Evolutionary conservation across 345 rosid genomes (phyloP).

Genomic region (Gossypioides kirkii): DNA sequence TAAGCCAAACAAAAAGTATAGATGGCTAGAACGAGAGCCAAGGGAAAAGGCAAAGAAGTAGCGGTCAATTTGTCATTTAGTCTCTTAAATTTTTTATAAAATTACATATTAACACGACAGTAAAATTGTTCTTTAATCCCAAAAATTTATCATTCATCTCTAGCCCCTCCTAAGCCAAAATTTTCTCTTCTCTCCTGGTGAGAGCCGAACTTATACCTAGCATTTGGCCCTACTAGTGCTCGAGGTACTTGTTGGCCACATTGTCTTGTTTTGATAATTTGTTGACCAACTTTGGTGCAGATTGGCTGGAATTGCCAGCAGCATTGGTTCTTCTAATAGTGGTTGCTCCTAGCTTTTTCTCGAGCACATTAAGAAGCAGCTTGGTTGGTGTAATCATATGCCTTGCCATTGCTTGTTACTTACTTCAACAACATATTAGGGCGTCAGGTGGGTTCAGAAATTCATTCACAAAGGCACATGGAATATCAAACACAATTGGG

Average conservation of each 20-base stretch:
- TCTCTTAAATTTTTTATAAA: too few species aligned
- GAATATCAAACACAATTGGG: conserved; percentile 75
- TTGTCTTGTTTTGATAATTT: neutral
- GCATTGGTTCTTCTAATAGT: conserved; percentile 59
- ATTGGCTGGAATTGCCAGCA: conserved; percentile 73
- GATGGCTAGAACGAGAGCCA: too few species aligned
- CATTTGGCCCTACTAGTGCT: neutral
- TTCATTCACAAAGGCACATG: conserved; percentile 64
- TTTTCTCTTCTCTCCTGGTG: too few species aligned
- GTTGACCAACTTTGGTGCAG: conserved; percentile 26
- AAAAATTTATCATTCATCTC: too few species aligned
- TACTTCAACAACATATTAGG: conserved; percentile 89
- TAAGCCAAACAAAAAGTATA: too few species aligned
- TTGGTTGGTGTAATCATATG: conserved; percentile 63
- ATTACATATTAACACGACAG: too few species aligned
- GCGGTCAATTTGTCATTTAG: too few species aligned
- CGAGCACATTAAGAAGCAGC: conserved; percentile 39
- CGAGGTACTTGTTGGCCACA: neutral
- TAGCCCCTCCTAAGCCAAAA: too few species aligned
- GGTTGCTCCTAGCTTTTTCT: conserved; percentile 68
- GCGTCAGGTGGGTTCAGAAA: conserved; percentile 85
- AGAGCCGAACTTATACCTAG: too few species aligned
- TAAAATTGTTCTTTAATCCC: too few species aligned
- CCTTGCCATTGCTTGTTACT: conserved; percentile 66
- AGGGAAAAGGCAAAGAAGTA: too few species aligned